These are phyloP conservation scores for Fusarium pseudocircinatum DNA, from an alignment of 2,329 filamentous ascomycete genomes.

Conservation along the genomic window DNA sequence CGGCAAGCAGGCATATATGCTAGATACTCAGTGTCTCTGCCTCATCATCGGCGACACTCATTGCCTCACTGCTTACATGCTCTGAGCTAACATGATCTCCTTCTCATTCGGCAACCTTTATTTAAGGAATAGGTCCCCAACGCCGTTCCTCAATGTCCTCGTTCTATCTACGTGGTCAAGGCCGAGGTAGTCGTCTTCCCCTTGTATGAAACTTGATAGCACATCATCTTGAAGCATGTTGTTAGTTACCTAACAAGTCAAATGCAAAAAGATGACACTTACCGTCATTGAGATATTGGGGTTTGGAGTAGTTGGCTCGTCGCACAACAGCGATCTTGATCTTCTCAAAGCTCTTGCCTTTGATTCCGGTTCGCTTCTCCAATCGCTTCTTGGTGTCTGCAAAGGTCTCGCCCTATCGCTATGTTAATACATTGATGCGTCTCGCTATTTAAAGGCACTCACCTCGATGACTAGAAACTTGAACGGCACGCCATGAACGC, in stretches of 20 bases:
- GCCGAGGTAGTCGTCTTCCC: slow-evolving; percentile 70
- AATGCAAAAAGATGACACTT: background rate
- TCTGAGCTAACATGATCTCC: background rate
- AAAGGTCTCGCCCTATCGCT: slow-evolving; percentile 79
- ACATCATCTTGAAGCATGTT: slow-evolving; percentile 61
- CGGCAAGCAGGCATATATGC: slow-evolving; percentile 13
- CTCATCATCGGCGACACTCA: background rate
- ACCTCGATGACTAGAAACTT: slow-evolving; percentile 86
- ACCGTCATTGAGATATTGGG: slow-evolving; percentile 90
- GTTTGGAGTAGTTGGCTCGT: slow-evolving; percentile 77
- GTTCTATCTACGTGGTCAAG: slow-evolving; percentile 73
- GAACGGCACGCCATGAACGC: slow-evolving; percentile 90
- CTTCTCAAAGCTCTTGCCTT: slow-evolving; percentile 98
- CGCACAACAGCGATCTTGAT: slow-evolving; percentile 92
- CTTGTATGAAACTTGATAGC: slow-evolving; percentile 61
- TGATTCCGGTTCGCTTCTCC: slow-evolving; percentile 90
- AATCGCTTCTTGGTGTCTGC: slow-evolving; percentile 94
- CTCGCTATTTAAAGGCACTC: slow-evolving; percentile 45
- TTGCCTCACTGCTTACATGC: slow-evolving; percentile 9
- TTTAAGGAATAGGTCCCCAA: slow-evolving; percentile 69
- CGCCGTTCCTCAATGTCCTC: slow-evolving; percentile 66
- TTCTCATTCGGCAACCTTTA: slow-evolving; percentile 38
- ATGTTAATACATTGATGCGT: slow-evolving; percentile 2
- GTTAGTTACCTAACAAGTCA: slow-evolving; percentile 31
- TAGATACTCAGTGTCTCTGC: slow-evolving; percentile 20